Evolutionary conservation across 73 alveolate genomes (phyloP).

Genomic region (Paramecium sexaurelia): DNA sequence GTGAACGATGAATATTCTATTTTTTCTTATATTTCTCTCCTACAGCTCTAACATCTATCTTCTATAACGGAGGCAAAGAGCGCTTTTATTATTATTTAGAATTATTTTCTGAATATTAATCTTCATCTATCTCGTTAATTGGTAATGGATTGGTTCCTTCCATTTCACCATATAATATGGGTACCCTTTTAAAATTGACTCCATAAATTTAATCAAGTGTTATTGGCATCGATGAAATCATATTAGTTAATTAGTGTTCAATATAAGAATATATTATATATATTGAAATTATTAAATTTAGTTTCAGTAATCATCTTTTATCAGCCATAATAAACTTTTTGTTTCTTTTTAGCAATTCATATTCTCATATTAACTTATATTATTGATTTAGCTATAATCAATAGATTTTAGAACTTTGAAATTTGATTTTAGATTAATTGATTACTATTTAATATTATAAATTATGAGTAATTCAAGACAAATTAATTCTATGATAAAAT

Average conservation of each 20-base stretch:
- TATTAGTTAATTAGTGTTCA: neutral
- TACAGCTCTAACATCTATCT: neutral
- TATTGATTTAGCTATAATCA: neutral
- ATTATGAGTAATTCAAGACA: neutral
- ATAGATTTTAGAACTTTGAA: too few relatives aligned
- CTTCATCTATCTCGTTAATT: conserved; percentile 23
- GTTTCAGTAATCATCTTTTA: neutral
- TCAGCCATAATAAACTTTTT: neutral
- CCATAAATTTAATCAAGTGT: conserved; percentile 32
- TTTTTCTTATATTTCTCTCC: neutral
- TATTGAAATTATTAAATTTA: neutral
- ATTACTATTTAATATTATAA: too few relatives aligned
- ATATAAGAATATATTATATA: neutral
- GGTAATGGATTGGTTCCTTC: conserved; percentile 9
- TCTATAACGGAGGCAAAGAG: neutral
- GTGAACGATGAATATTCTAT: neutral
- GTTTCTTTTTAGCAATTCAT: neutral
- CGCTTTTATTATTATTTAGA: neutral
- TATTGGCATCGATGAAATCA: neutral
- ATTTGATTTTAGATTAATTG: too few relatives aligned
- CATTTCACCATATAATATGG: conserved; percentile 12
- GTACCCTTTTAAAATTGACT: neutral
- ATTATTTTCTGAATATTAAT: neutral
- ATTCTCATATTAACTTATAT: neutral
- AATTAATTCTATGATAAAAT: neutral